Conservation (phyloP, 2,329 filamentous ascomycete genomes). For the Bimuria novae-zelandiae region DNA sequence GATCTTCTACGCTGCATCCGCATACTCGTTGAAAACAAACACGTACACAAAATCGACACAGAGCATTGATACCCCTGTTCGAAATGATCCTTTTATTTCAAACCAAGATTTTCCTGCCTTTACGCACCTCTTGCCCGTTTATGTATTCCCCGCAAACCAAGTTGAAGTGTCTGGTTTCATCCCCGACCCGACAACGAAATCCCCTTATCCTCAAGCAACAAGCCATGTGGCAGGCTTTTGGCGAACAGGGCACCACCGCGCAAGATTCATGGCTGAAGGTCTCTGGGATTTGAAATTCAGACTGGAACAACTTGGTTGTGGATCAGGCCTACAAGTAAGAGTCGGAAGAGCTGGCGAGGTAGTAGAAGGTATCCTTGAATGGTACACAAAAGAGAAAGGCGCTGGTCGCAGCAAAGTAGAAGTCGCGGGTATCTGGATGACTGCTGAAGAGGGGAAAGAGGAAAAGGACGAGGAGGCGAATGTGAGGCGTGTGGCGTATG, state of each 20-base stretch:
- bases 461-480: constrained; percentile 67
- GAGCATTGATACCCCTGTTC: constrained; percentile 39
- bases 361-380: constrained; percentile 61
- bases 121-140: constrained; percentile 68
- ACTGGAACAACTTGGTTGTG: constrained; percentile 64
- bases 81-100: constrained; percentile 37
- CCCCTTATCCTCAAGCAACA: constrained; percentile 70
- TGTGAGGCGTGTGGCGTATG: constrained; percentile 59
- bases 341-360: constrained; percentile 66
- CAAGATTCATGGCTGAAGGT: constrained; percentile 72
- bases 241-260: constrained; percentile 73
- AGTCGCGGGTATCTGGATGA: constrained; percentile 74
- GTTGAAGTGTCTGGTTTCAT: constrained; percentile 77
- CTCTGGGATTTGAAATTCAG: constrained; percentile 72
- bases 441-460: constrained; percentile 69
- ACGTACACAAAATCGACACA: constrained; percentile 9
- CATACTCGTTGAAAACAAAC: constrained; percentile 22
- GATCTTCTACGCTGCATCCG: constrained; percentile 63
- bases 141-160: constrained; percentile 70
- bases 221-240: constrained; percentile 70
- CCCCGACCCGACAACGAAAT: constrained; percentile 44
- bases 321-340: constrained; percentile 61
- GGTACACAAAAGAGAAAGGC: constrained; percentile 33
- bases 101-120: constrained; percentile 27
- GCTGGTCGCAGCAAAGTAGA: constrained; percentile 41